A percentile compares a stretch with the other conserved stretches of the same genome.
Evolutionary conservation across 331 rosid genomes (phyloP).

Genomic region (Acacia concinna): DNA sequence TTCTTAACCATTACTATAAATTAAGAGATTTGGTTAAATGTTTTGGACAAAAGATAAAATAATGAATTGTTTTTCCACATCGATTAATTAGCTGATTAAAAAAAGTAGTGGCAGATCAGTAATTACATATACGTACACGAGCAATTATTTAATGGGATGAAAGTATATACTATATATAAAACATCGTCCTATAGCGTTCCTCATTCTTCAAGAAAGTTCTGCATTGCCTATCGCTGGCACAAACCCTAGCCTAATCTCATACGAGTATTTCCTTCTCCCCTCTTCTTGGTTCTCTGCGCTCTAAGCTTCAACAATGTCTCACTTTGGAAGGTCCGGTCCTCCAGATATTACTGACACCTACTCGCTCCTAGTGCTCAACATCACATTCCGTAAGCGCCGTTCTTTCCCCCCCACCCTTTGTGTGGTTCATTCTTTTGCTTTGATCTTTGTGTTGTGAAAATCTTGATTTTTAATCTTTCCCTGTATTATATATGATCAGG

Average conservation of each 20-base stretch:
- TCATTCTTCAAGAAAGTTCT: neutral
- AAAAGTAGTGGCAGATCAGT: neutral
- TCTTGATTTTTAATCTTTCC: neutral
- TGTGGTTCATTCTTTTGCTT: neutral
- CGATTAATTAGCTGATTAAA: neutral
- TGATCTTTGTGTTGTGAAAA: neutral
- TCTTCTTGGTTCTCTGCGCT: neutral
- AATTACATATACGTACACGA: neutral
- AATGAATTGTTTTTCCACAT: too few species aligned
- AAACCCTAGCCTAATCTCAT: slow-evolving; percentile 1
- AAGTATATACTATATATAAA: too few species aligned
- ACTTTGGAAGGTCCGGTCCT: slow-evolving; percentile 88
- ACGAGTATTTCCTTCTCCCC: neutral
- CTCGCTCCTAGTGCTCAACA: slow-evolving; percentile 90
- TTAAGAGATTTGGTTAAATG: too few species aligned
- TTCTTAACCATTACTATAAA: too few species aligned
- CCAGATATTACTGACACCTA: slow-evolving; percentile 84
- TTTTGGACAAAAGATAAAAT: too few species aligned
- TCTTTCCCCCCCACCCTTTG: neutral
- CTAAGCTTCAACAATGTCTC: slow-evolving; percentile 54
- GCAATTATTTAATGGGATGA: neutral
- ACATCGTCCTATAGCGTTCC: neutral
- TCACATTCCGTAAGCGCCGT: slow-evolving; percentile 66
- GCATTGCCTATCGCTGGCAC: neutral
- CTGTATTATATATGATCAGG: slow-evolving; percentile 34